Evolutionary conservation across 176 grass and related monocot species (phyloP), one percentile per base, ranked within the genome.

Genomic region (Dactylis glomerata): DNA sequence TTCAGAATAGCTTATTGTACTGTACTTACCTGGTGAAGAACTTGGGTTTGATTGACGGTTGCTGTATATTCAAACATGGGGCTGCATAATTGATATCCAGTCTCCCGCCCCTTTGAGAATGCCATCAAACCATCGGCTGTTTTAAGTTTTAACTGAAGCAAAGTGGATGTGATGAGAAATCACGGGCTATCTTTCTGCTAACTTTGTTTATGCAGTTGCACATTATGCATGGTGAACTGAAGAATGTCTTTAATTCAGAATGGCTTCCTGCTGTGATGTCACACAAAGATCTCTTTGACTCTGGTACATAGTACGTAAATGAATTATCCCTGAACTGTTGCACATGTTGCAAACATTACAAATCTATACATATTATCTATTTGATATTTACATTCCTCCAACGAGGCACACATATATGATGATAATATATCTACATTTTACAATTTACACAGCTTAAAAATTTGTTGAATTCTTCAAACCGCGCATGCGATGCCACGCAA

Each of bases 361-460:
- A 23, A n/a, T n/a, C 38, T 6, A 50, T n/a, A 3, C 68, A 66
- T 55, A 5, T 14, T 6, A 72, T 52, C 65, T 79, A 72, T 80
- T 52, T 50, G 41, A 23, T 86, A 87, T 90, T 79, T 67, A 83
- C 84, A 86, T 47, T 37, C 56, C 67, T 86, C 36, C 54, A 45
- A 49, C 0, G 12, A 78, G 73, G 15, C 20, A 3, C 20, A 36
- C 20, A 73, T 5, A n/a, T 22, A 31, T 30, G 14, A 9, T 73
- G 24, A 73, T 45, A 19, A 33, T 34, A 34, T 61, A 50, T 16
- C 12, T 20, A 19, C 17, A 14, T 1, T 73, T 36, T 78, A 46
- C 19, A 86, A 77, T 86, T 31, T 81, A 85, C 38, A 89, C 55
- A 37, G 17, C 61, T 73, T 75, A 19, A 67, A 26, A 75, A 51